A percentile compares a stretch with the other conserved stretches of the same genome.
phyloP scores from a whole-genome alignment of 1,284 basidiomycete species.

The Golubevia pallescens region DNA sequence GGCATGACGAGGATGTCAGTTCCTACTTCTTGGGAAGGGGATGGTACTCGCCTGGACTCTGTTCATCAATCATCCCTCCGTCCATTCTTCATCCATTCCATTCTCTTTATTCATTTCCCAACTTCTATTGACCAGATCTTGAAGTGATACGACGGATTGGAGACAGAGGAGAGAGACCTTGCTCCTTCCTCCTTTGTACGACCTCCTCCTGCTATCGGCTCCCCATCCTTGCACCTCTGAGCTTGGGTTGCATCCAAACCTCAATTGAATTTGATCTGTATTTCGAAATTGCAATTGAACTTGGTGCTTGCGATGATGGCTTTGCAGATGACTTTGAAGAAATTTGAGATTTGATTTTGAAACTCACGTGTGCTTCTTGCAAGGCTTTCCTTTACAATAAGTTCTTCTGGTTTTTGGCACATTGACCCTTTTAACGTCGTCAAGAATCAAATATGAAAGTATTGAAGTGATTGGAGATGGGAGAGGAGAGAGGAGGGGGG shows the following conservation, averaged over 20 bases:
- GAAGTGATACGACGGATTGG: too few species aligned
- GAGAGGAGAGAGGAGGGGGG: neutral
- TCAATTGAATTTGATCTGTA: constrained; percentile 4
- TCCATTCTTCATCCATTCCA: too few species aligned
- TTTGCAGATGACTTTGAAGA: constrained; percentile 1
- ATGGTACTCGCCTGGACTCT: constrained; percentile 51
- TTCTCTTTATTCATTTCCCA: too few species aligned
- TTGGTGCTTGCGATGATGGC: constrained; percentile 23
- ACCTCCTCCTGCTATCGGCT: constrained; percentile 73
- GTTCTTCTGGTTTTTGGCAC: constrained; percentile 67
- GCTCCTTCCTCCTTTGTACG: constrained; percentile 98
- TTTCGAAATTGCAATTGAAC: constrained; percentile 6
- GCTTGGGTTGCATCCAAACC: constrained; percentile 70
- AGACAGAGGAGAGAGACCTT: constrained; percentile 92
- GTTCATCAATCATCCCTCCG: constrained; percentile 48
- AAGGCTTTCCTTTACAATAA: constrained; percentile 98
- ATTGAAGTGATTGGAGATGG: neutral
- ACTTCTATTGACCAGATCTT: too few species aligned
- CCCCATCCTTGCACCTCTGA: neutral
- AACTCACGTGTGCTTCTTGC: constrained; percentile 96
- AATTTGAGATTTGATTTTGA: neutral
- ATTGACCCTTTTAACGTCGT: constrained; percentile 75
- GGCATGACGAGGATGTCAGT: too few species aligned
- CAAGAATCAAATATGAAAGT: neutral
- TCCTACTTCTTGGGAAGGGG: constrained; percentile 15